These are phyloP conservation scores for Suaeda aralocaspica DNA, from an alignment of 148 eudicot species.

Conservation along the genomic window DNA sequence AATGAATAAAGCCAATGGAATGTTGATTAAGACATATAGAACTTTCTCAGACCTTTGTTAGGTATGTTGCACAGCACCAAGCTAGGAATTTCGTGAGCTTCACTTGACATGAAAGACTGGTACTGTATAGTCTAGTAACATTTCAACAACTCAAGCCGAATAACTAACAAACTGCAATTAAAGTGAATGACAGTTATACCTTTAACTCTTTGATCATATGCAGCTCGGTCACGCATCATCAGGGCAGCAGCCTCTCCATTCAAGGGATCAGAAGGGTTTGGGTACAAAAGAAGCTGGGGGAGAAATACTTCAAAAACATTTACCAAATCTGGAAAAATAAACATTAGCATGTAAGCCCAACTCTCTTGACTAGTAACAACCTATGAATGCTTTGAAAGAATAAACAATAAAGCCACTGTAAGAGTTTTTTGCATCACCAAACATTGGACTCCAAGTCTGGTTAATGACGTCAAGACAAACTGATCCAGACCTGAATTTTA, in stretches of 20 bases:
- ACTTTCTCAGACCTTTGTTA: too few relatives aligned
- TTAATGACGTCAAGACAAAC: constrained; percentile 93
- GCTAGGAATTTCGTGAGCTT: too few relatives aligned
- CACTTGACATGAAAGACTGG: too few relatives aligned
- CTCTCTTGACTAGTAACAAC: constrained; percentile 2
- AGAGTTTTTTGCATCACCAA: constrained; percentile 42
- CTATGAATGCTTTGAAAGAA: not conserved
- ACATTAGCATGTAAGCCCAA: constrained; percentile 15
- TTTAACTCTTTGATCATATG: constrained; percentile 73
- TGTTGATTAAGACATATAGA: not conserved
- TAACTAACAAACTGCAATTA: not conserved
- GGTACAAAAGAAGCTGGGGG: constrained; percentile 93
- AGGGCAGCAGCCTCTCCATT: constrained; percentile 92
- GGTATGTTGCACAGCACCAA: not conserved
- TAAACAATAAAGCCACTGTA: not conserved
- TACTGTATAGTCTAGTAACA: not conserved
- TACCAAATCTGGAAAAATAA: constrained; percentile 56
- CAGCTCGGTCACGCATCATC: constrained; percentile 72
- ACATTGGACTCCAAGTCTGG: constrained; percentile 97
- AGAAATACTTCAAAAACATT: constrained; percentile 95
- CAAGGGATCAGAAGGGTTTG: constrained; percentile 84
- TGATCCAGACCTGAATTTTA: constrained; percentile 68
- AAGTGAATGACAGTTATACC: constrained; percentile 37
- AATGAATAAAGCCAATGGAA: not conserved
- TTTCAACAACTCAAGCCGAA: not conserved